A percentile compares a stretch with the other conserved stretches of the same genome.
Evolutionary conservation across 2,329 filamentous ascomycete species (phyloP).

Genomic region (Fusarium graminum): DNA sequence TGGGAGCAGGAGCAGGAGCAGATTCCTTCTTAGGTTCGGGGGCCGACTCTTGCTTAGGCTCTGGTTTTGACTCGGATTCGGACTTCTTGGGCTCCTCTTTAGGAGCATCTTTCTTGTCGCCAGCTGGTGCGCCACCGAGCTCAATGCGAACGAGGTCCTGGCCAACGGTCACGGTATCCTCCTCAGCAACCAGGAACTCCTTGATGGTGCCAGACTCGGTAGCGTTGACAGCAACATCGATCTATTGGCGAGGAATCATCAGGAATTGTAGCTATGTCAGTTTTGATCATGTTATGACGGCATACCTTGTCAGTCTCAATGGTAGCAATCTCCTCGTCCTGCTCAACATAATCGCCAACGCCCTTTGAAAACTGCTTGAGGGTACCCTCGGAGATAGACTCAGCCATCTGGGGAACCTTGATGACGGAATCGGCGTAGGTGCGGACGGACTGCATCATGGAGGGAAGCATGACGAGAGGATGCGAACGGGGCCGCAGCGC

Average conservation of each 20-base stretch:
- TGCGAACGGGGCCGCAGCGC: slow-evolving; percentile 50
- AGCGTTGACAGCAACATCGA: slow-evolving; percentile 96
- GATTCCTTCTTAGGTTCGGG: slow-evolving; percentile 54
- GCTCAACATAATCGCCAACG: slow-evolving; percentile 92
- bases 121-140: slow-evolving; percentile 70
- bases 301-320: slow-evolving; percentile 98
- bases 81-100: slow-evolving; percentile 49
- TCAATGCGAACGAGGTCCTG: slow-evolving; percentile 92
- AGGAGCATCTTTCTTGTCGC: slow-evolving; percentile 55
- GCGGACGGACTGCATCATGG: slow-evolving; percentile 68
- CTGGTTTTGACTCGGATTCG: slow-evolving; percentile 54
- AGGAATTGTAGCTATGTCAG: not conserved
- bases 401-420: slow-evolving; percentile 97
- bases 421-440: slow-evolving; percentile 84
- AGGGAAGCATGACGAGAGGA: slow-evolving; percentile 58
- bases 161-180: slow-evolving; percentile 94
- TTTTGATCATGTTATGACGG: slow-evolving; percentile 1
- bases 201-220: slow-evolving; percentile 91
- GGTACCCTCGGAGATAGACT: slow-evolving; percentile 98
- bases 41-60: slow-evolving; percentile 47
- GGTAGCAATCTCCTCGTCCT: slow-evolving; percentile 97
- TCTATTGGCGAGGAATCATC: slow-evolving; percentile 64
- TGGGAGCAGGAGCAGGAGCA: slow-evolving; percentile 44
- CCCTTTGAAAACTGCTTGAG: slow-evolving; percentile 95
- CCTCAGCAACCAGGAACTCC: slow-evolving; percentile 90